Base-by-base conservation (phyloP, 768 basidiomycete genomes). In the Suillus cothurnatus region DNA sequence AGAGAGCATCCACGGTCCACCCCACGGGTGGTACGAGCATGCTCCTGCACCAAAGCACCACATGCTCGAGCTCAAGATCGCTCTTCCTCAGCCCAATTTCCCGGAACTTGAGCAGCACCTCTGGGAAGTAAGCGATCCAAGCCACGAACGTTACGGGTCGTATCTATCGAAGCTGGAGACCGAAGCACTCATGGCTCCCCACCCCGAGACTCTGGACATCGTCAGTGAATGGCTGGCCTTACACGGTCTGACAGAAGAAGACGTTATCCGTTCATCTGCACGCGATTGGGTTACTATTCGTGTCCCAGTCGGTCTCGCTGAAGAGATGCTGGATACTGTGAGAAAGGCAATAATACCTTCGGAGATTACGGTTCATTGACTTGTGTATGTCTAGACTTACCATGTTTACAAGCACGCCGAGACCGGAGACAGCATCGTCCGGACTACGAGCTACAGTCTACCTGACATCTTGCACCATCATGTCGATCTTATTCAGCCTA, bases 291-390 rank as follows among this genome's bases (percentile, higher is more conserved):
- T 91, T 15, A 85, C 80, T 7, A 72, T 91, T 47, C 84, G 74
- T 15, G 76, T 91, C 8, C 84, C 89, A 0, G 81, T 93, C 53
- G 69, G 77, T 39, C 67, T 86, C 31, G 90, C 86, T 0, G 91
- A 93, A 74, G 77, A 84, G 68, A 88, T 93, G 85, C 81, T 93
- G n/a, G 78, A 86, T 70, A 88, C 91, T 55, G 89, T 90, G 69
- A 70, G 84, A 28, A 49, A 38, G 28, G 0, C 4, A n/a, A 3
- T 36, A 2, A 1, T 28, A 19, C 47, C 7, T 60, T 17, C 14
- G 8, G 21, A 45, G 9, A 45, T 26, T 6, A 34, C 53, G 3
- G 61, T 21, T 21, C 21, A 43, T 50, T 34, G 9, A 50, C 31
- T 39, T 1, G 57, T 34, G 38, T 1, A 7, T 65, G 6, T 21